Evolutionary conservation across 345 rosid genomes (phyloP).

Genomic region (Trapa bicornis): DNA sequence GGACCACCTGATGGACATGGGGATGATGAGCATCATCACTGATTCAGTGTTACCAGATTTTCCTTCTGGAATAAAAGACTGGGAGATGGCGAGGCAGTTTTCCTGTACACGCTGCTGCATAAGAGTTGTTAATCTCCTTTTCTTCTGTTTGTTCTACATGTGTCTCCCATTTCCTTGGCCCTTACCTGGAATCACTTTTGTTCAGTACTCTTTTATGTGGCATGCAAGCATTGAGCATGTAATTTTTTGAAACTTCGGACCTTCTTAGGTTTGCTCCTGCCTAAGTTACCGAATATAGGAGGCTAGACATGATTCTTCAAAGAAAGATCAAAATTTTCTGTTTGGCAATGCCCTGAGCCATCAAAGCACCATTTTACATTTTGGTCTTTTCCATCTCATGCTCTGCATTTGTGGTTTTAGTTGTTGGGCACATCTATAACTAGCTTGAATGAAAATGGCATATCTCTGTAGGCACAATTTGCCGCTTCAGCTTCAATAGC

Average conservation of each 20-base stretch:
- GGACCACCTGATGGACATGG: slow-evolving; percentile 84
- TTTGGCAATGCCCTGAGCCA: slow-evolving; percentile 8
- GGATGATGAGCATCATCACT: slow-evolving; percentile 41
- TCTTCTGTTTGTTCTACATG: neutral
- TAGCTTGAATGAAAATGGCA: neutral
- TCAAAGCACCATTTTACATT: slow-evolving; percentile 1
- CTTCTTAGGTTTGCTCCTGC: slow-evolving; percentile 12
- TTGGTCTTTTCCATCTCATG: neutral
- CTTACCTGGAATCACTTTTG: slow-evolving; percentile 19
- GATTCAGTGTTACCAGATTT: slow-evolving; percentile 10
- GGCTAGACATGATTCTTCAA: slow-evolving; percentile 27
- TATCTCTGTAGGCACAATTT: too few species aligned
- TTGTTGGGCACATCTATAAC: neutral
- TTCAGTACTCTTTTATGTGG: slow-evolving; percentile 9
- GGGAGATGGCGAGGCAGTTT: slow-evolving; percentile 25
- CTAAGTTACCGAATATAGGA: slow-evolving; percentile 26
- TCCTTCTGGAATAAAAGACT: slow-evolving; percentile 15
- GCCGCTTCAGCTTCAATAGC: too few species aligned
- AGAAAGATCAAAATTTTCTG: slow-evolving; percentile 5
- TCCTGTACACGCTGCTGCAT: slow-evolving; percentile 9
- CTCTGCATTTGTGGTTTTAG: neutral
- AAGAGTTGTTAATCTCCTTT: neutral
- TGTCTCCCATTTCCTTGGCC: slow-evolving; percentile 21
- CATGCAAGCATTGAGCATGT: slow-evolving; percentile 17
- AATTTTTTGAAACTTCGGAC: slow-evolving; percentile 17